Conservation (phyloP, 2,329 filamentous ascomycete species). For the Raffaelea arxii region DNA sequence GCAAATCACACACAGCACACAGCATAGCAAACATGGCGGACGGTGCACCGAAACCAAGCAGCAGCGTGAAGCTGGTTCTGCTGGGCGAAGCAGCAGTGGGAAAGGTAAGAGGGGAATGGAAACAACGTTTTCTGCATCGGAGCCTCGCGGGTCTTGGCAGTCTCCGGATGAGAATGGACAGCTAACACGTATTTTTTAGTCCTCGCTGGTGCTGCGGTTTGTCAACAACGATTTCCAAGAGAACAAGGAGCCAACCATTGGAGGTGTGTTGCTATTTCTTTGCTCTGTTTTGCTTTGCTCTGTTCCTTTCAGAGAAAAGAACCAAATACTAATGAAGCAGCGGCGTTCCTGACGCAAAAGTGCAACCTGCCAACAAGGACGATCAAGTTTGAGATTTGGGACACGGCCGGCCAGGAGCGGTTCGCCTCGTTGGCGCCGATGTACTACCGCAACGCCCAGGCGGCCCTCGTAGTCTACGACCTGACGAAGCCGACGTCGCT, state of each 20-base stretch:
- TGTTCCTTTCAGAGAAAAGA: constrained; percentile 5
- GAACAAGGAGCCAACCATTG: constrained; percentile 98
- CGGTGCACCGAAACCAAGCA: constrained; percentile 75
- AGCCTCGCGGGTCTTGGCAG: too few species aligned
- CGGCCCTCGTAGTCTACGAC: constrained; percentile 96
- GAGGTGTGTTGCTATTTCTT: constrained; percentile 51
- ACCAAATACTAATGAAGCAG: too few species aligned
- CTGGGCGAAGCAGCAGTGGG: constrained; percentile 95
- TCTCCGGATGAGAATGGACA: too few species aligned
- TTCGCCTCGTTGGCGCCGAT: constrained; percentile 95
- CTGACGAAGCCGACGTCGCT: constrained; percentile 93
- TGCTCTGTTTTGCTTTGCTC: not conserved
- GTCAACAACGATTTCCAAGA: constrained; percentile 99
- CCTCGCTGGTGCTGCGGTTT: constrained; percentile 92
- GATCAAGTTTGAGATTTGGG: constrained; percentile 95
- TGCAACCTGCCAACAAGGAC: constrained; percentile 89
- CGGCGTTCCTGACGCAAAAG: constrained; percentile 97
- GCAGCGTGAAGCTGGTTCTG: constrained; percentile 98
- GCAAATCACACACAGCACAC: too few species aligned
- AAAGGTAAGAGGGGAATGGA: constrained; percentile 56
- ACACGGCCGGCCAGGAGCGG: constrained; percentile 94
- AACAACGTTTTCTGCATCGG: too few species aligned
- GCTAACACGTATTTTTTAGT: constrained; percentile 50
- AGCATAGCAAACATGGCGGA: too few species aligned
- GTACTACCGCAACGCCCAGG: constrained; percentile 99